Evolutionary conservation across 2,329 filamentous ascomycete genomes (phyloP), one percentile per base, ranked within the genome.

Genomic region (Emergomyces africanus): DNA sequence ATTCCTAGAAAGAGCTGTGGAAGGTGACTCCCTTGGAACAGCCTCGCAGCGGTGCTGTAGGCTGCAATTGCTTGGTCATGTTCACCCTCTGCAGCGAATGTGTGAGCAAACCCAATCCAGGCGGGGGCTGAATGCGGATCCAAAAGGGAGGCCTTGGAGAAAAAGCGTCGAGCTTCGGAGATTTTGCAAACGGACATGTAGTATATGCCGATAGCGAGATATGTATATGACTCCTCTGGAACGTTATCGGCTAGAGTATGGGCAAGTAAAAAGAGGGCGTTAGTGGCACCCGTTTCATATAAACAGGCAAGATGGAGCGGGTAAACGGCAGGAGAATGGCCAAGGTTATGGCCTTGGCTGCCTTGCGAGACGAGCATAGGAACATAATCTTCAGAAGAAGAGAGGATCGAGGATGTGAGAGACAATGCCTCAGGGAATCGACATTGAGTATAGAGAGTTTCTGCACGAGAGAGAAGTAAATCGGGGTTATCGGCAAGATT

Each of bases 51-150:
- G 0, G 94, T 99, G 35, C 89, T 95, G 75, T 99, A 99, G 0
- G 95, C 94, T 9, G 91, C 95, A 63, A 99, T 96, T 54, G 94
- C 94, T 75, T 99, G 94, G 71, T 99, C 94, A 72, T 97, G 91
- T 73, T 99, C 94, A 57, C 94, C 94, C 72, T 99, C 94, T 12
- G 90, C 91, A 1, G 94, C 94, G 71, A 99, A 99, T 0, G 94
- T 99, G 72, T 99, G 95, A 0, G 94, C 94, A 69, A 99, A 99
- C 1, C 95, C 94, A 64, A 99, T 97, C 94, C 94, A 99, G 2
- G 94, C 94, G 0, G 94, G 89, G 0, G 92, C 92, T 67, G 96
- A 99, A 75, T 97, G 92, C 6, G 92, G 89, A 69, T 99, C 91
- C 86, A 99, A 92, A 78, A 97, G 88, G 64, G 89, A 95, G 4